These are phyloP conservation scores for Metschnikowia chrysomelidarum DNA, from an alignment of 805 yeast genomes.

Conservation along the genomic window DNA sequence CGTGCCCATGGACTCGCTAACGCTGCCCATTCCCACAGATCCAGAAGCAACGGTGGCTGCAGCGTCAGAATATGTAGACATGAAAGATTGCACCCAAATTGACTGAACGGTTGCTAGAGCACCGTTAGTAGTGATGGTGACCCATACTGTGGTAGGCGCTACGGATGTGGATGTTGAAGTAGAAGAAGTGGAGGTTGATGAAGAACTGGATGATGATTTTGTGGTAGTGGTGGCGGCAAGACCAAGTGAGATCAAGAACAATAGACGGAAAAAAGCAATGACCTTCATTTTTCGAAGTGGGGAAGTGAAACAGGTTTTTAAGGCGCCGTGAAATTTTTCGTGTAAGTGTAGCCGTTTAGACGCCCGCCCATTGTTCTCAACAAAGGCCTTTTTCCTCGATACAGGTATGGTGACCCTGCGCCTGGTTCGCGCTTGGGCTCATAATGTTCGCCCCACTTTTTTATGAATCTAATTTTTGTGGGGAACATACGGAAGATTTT, in stretches of 20 bases:
- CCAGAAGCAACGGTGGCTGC: constrained; percentile 25
- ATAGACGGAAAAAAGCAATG: constrained; percentile 6
- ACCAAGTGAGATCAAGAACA: constrained; percentile 11
- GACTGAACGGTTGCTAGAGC: constrained; percentile 24
- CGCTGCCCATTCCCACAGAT: constrained; percentile 30
- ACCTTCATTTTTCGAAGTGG: constrained; percentile 9
- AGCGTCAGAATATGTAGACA: constrained; percentile 21
- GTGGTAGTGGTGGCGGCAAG: constrained; percentile 12
- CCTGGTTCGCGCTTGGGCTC: too few relatives aligned
- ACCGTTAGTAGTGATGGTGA: constrained; percentile 36
- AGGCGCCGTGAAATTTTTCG: too few relatives aligned
- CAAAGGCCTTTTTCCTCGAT: too few relatives aligned
- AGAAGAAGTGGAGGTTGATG: constrained; percentile 3
- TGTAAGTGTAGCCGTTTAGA: too few relatives aligned
- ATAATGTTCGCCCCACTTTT: too few relatives aligned
- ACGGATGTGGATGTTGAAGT: constrained; percentile 3
- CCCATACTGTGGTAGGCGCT: constrained; percentile 31
- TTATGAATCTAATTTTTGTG: too few relatives aligned
- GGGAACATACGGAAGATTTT: too few relatives aligned
- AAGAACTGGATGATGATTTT: constrained; percentile 14
- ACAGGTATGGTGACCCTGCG: too few relatives aligned
- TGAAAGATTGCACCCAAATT: constrained; percentile 27
- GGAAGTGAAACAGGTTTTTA: not conserved
- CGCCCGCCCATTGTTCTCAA: too few relatives aligned
- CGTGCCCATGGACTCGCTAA: constrained; percentile 29